Conservation (phyloP, 2,329 filamentous ascomycete species). For the Colletotrichum musae region DNA sequence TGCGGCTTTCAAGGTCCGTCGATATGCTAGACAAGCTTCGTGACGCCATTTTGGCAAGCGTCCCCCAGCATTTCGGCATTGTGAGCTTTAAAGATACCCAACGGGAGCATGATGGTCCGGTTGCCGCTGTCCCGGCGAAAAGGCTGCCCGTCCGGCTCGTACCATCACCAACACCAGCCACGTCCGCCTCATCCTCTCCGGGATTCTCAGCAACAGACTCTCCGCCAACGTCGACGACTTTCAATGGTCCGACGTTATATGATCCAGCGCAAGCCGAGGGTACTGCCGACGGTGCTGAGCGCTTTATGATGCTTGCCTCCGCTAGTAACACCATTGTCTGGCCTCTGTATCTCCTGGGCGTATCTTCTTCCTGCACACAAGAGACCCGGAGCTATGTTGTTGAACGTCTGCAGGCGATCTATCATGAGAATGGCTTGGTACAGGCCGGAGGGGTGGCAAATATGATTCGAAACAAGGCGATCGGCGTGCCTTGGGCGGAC, state of each 20-base stretch:
- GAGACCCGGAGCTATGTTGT: slow-evolving; percentile 61
- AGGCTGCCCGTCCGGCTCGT: slow-evolving; percentile 49
- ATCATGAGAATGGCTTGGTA: slow-evolving; percentile 60
- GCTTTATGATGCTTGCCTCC: slow-evolving; percentile 64
- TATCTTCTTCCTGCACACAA: slow-evolving; percentile 60
- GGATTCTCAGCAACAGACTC: slow-evolving; percentile 39
- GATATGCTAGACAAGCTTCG: slow-evolving; percentile 56
- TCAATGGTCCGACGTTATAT: slow-evolving; percentile 53
- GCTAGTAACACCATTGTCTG: slow-evolving; percentile 65
- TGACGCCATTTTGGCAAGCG: slow-evolving; percentile 60
- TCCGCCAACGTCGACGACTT: not conserved
- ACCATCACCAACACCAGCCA: slow-evolving; percentile 45
- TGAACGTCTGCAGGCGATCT: slow-evolving; percentile 60
- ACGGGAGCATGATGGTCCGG: slow-evolving; percentile 30
- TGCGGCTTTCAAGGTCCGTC: slow-evolving; percentile 55
- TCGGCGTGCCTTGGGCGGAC: slow-evolving; percentile 46
- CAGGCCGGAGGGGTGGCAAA: slow-evolving; percentile 61
- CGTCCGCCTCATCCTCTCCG: slow-evolving; percentile 47
- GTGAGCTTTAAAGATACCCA: slow-evolving; percentile 57
- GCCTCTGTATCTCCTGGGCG: slow-evolving; percentile 65
- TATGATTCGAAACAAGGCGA: slow-evolving; percentile 56
- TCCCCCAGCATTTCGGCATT: slow-evolving; percentile 66
- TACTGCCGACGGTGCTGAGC: slow-evolving; percentile 55
- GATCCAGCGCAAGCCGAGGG: slow-evolving; percentile 55
- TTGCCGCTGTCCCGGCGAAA: slow-evolving; percentile 46